Base-by-base conservation (phyloP, 352 stramenopile species). In the Phytophthora pini region DNA sequence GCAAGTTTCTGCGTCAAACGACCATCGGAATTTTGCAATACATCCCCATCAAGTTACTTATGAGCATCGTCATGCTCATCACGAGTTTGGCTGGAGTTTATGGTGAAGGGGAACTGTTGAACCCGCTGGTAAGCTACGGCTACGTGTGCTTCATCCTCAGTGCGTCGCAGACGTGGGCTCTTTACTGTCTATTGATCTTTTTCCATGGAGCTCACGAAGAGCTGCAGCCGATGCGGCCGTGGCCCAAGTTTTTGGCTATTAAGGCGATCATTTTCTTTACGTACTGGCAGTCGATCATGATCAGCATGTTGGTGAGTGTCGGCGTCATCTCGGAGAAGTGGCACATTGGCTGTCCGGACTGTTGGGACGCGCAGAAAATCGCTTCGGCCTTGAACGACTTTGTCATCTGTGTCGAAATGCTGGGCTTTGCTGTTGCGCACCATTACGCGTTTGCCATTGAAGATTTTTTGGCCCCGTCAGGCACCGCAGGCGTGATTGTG, bases 231-330 rank as follows among this genome's bases (percentile, higher is more conserved):
- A 92, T 98, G 53, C 77, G 91, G 12, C 93, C 93, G 39, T 82
- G 97, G 61, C 87, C 84, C n/a, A 98, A 98, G 70, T 98, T 98
- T 68, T 60, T 98, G 34, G 88, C 87, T 5, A 97, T 98, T 68
- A 98, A 98, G 64, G 88, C 86, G 5, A 95, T 98, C 55, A 97
- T 98, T 38, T 98, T 98, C 74, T 97, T 98, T 61, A 97, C 90
- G 24, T 98, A 95, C 76, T 98, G 94, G 94, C 94, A 98, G 80
- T 93, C 82, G 27, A 74, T 98, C 45, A 77, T 97, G 68, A 97
- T 98, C 72, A 92, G 82, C 44, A 74, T 94, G 52, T 67, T 98
- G 46, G 89, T 97, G 62, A 90, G 89, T 45, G 65, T 95, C 39
- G 92, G 90, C 2, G 72, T 92, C 39, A 97, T 98, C 68, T 91